phyloP scores from a whole-genome alignment of 441 rosid genomes.

The Aleurites moluccanus region DNA sequence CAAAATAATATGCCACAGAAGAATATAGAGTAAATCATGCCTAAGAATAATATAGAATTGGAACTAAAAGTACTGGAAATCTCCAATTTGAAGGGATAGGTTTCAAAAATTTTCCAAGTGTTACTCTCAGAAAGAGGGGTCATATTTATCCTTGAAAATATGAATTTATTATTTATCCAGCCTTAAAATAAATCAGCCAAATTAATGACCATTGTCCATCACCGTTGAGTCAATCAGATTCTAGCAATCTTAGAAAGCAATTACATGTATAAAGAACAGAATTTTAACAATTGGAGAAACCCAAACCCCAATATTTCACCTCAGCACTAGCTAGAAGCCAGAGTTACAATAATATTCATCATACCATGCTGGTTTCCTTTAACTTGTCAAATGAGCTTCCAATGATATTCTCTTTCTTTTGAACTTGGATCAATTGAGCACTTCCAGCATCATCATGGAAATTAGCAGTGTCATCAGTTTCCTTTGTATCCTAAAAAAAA shows the following conservation, averaged over 20 bases:
- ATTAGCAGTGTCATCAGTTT: conserved; percentile 33
- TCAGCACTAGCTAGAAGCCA: conserved; percentile 8
- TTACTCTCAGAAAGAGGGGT: not conserved
- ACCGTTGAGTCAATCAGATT: conserved; percentile 2
- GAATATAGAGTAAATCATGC: not conserved
- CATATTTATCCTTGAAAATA: not conserved
- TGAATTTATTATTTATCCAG: conserved; percentile 1
- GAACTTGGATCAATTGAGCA: conserved; percentile 48
- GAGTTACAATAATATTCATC: conserved; percentile 15
- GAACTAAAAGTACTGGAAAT: not conserved
- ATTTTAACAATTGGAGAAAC: not conserved
- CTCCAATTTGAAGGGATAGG: not conserved
- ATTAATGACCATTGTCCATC: not conserved
- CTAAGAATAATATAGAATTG: not conserved
- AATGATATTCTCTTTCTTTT: conserved; percentile 71
- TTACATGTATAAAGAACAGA: not conserved
- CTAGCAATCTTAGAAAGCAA: not conserved
- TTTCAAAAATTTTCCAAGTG: not conserved
- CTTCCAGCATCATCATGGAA: conserved; percentile 39
- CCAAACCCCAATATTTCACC: not conserved
- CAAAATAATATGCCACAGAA: conserved; percentile 3
- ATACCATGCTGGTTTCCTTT: conserved; percentile 85
- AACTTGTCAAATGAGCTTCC: conserved; percentile 80
- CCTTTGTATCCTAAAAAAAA: conserved; percentile 47
- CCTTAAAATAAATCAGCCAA: not conserved